Conservation (phyloP, 2,329 filamentous ascomycete genomes). For the Malbranchea zuffiana region DNA sequence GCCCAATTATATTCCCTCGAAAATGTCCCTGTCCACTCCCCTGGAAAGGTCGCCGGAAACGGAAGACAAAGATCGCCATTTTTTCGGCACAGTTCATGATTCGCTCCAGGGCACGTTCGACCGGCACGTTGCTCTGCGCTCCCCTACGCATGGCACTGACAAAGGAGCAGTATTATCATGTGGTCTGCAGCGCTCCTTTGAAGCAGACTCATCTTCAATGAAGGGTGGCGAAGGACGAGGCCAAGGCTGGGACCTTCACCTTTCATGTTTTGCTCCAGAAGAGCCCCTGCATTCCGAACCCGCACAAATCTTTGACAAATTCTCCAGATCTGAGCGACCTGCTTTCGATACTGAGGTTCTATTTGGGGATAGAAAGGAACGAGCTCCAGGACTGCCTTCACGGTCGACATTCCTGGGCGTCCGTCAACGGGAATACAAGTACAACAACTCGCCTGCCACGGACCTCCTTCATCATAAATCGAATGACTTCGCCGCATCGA, state of each 20-base stretch:
- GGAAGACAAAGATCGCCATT: slow-evolving; percentile 14
- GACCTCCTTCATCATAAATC: slow-evolving; percentile 31
- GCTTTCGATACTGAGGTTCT: slow-evolving; percentile 14
- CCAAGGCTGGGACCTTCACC: slow-evolving; percentile 19
- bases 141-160: slow-evolving; percentile 39
- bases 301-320: slow-evolving; percentile 12
- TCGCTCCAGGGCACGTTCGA: slow-evolving; percentile 53
- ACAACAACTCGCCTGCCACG: slow-evolving; percentile 26
- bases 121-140: slow-evolving; percentile 50
- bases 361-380: slow-evolving; percentile 17
- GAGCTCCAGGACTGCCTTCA: slow-evolving; percentile 20
- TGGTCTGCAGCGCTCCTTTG: slow-evolving; percentile 13
- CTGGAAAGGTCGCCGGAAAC: slow-evolving; percentile 14
- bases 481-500: slow-evolving; percentile 29
- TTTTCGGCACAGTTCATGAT: slow-evolving; percentile 36
- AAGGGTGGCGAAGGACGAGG: slow-evolving; percentile 11
- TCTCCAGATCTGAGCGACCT: slow-evolving; percentile 9
- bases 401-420: slow-evolving; percentile 25
- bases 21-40: slow-evolving; percentile 4
- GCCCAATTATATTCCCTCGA: slow-evolving; percentile 5
- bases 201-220: slow-evolving; percentile 13
- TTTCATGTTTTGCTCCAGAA: slow-evolving; percentile 23
- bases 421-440: slow-evolving; percentile 24
- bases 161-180: slow-evolving; percentile 32
- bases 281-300: slow-evolving; percentile 8